These are phyloP conservation scores for Chlorella ohadii DNA, from an alignment of 139 green algal species.

Conservation along the genomic window DNA sequence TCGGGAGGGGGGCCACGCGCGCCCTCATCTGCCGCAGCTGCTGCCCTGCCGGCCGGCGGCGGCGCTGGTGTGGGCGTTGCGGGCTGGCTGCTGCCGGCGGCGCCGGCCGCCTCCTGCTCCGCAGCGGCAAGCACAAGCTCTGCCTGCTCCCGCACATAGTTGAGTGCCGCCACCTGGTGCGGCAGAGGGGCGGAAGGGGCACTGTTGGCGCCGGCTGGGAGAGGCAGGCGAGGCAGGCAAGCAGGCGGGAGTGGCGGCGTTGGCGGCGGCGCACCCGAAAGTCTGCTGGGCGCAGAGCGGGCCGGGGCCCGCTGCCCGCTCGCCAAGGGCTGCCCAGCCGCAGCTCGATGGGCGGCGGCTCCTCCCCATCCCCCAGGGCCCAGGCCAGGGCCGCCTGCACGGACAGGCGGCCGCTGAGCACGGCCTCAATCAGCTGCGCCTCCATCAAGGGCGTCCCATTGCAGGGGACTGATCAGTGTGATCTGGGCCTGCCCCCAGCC, in stretches of 20 bases:
- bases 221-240: no score
- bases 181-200: no score
- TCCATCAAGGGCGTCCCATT: neutral
- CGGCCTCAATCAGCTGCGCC: constrained; percentile 3
- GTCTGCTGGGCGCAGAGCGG: neutral
- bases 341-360: neutral
- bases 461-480: no score
- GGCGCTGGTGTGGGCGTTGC: neutral
- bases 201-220: no score
- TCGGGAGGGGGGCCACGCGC: neutral
- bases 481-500: no score
- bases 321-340: neutral
- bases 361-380: neutral
- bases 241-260: no score
- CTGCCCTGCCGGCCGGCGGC: neutral
- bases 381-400: constrained; percentile 16
- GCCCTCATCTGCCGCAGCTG: neutral
- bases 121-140: constrained; percentile 35
- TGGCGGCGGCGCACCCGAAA: constrained; percentile 9
- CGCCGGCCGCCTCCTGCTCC: constrained; percentile 11
- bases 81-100: constrained; percentile 10
- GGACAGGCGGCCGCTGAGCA: constrained; percentile 12
- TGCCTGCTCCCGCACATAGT: constrained; percentile 39
- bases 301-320: neutral
- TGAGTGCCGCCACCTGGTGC: neutral